These are phyloP conservation scores for Heliophila coronopifolia DNA, from an alignment of 441 rosid genomes.

Conservation along the genomic window DNA sequence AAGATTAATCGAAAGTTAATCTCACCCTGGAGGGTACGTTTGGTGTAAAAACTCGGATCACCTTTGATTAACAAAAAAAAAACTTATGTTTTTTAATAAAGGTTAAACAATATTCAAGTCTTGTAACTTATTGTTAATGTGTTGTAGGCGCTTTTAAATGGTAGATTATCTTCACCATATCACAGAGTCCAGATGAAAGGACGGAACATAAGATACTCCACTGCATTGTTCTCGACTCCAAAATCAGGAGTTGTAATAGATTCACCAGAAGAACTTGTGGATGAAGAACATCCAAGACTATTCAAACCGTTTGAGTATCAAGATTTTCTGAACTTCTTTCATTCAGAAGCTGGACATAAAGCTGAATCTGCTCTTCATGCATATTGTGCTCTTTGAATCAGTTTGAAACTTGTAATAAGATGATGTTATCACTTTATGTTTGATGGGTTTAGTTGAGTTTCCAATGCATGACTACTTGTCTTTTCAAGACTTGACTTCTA, in stretches of 20 bases:
- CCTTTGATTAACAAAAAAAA: no score
- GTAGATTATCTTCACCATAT: conserved; percentile 21
- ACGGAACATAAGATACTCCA: conserved; percentile 43
- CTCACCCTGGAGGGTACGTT: no score
- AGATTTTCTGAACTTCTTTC: neutral
- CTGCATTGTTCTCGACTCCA: conserved; percentile 49
- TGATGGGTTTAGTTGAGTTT: no score
- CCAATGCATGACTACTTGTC: no score
- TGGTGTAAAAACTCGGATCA: no score
- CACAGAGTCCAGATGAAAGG: conserved; percentile 54
- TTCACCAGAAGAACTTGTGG: conserved; percentile 48
- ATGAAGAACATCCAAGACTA: conserved; percentile 49
- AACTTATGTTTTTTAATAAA: no score
- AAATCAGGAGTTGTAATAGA: conserved; percentile 37
- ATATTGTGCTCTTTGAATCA: no score
- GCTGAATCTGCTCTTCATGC: conserved; percentile 19
- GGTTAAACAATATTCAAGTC: neutral
- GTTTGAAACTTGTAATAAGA: no score
- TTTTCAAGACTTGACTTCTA: no score
- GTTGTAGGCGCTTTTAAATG: conserved; percentile 26
- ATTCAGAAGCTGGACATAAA: conserved; percentile 23
- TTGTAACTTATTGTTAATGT: neutral
- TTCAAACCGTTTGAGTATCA: conserved; percentile 45
- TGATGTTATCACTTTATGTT: no score
- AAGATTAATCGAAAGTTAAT: no score